Evolutionary conservation across 179 eudicot genomes (phyloP), one percentile per base, ranked within the genome.

Genomic region (Corrigiola litoralis): DNA sequence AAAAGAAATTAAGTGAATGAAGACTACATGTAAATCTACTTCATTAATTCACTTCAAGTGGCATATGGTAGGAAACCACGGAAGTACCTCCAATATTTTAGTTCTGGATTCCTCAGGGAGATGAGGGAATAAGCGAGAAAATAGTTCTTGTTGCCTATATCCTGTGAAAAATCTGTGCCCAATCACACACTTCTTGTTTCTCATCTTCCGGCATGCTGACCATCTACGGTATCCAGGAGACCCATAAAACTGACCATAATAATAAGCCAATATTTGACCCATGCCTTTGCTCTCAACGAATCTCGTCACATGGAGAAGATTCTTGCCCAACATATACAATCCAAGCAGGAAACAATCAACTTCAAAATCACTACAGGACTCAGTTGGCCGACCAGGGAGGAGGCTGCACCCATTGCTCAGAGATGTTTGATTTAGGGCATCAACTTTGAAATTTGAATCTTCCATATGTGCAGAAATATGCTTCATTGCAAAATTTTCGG

Each of bases 321-420:
- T 80, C 80, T 87, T 87, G 44, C 95, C 91, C 50, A 85, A 86
- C 25, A 80, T 63, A 70, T 85, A 87, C 52, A 87, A 62, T 32
- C 95, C 88, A 47, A 90, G 86, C 25, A 86, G 65, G 69, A 88
- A 84, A 58, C 88, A 78, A 31, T 75, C 84, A 60, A 72, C 80
- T 67, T 84, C 97, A 58, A 81, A 68, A 45, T 79, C 82, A 68
- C 77, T 88, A 95, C 95, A 88, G 24, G 88, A 42, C 17, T 72
- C 77, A 36, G 54, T 54, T 12, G 68, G 23, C 20, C 29, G 49
- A 61, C 78, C 85, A 23, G 87, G 88, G 44, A 85, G 66, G 46
- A 77, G 77, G 64, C 55, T 59, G 54, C 29, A 25, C 63, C 42
- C 76, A 14, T 61, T 44, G 37, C 54, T 46, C 17, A 33, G 14